phyloP scores from a whole-genome alignment of 73 alveolate genomes.

The Durusdinium trenchii region DNA sequence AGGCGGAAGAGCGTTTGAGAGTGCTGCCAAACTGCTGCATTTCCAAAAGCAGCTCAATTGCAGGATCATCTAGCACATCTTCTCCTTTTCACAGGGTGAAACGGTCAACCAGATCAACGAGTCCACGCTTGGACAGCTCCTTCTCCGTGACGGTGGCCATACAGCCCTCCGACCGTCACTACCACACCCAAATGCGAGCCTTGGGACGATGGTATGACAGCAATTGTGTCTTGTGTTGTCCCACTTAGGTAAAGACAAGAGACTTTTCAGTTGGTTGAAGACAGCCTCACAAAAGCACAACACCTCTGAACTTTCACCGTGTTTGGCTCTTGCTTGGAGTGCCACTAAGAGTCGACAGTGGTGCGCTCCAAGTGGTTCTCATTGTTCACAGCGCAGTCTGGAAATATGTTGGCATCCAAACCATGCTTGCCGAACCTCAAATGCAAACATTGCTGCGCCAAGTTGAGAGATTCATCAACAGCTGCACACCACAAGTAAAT shows the following conservation, averaged over 20 bases:
- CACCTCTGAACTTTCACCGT: background rate
- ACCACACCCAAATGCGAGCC: conserved; percentile 47
- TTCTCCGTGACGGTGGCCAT: conserved; percentile 51
- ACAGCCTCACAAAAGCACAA: background rate
- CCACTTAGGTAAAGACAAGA: conserved; percentile 17
- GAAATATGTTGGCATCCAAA: background rate
- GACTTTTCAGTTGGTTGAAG: conserved; percentile 8
- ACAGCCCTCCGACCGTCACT: conserved; percentile 74
- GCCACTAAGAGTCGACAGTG: background rate
- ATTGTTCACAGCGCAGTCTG: conserved; percentile 45
- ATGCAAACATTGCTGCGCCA: background rate
- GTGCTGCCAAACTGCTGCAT: conserved; percentile 59
- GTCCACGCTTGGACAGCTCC: background rate
- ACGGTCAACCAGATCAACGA: background rate
- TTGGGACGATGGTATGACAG: background rate
- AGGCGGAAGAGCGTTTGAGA: background rate
- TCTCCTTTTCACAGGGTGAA: conserved; percentile 21
- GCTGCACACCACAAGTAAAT: no score
- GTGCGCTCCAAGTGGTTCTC: conserved; percentile 75
- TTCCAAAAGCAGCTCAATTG: conserved; percentile 70
- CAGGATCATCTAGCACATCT: conserved; percentile 79
- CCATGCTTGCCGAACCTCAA: conserved; percentile 42
- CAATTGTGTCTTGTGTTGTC: background rate
- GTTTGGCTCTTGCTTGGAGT: background rate
- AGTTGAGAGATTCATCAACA: no score